These are phyloP conservation scores for Fusarium chlamydosporum DNA, from an alignment of 2,329 filamentous ascomycete species.

Conservation along the genomic window DNA sequence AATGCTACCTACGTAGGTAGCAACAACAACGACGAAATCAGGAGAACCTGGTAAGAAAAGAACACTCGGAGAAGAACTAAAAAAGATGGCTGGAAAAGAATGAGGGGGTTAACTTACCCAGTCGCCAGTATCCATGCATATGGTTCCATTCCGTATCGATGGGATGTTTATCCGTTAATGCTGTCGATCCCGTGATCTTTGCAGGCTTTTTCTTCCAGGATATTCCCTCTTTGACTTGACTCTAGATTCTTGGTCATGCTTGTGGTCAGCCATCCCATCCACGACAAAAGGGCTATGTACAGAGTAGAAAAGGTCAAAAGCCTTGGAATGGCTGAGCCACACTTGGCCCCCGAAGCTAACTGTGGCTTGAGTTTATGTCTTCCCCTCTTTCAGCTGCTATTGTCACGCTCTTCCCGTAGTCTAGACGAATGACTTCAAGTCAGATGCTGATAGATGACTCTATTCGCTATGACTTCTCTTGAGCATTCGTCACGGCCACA, in stretches of 20 bases:
- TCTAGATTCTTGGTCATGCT: not conserved
- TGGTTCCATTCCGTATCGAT: conserved; percentile 13
- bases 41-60: conserved; percentile 22
- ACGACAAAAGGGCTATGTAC: conserved; percentile 7
- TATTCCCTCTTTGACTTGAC: conserved; percentile 21
- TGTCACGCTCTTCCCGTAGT: conserved; percentile 18
- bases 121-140: not conserved
- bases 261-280: not conserved
- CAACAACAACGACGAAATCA: not conserved
- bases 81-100: conserved; percentile 34
- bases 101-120: not conserved
- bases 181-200: conserved; percentile 30
- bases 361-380: conserved; percentile 19
- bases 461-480: conserved; percentile 5
- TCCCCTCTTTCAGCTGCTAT: conserved; percentile 40
- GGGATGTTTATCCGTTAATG: conserved; percentile 22
- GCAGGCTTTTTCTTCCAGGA: conserved; percentile 26
- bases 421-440: conserved; percentile 19
- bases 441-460: conserved; percentile 5
- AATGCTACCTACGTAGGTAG: conserved; percentile 14
- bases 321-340: conserved; percentile 29
- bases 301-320: conserved; percentile 15
- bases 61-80: conserved; percentile 16
- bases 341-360: conserved; percentile 10
- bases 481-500: conserved; percentile 27